A percentile compares a stretch with the other conserved stretches of the same genome.
phyloP scores from a whole-genome alignment of 202 grass and related monocot species.

The Saccharum hybrid region DNA sequence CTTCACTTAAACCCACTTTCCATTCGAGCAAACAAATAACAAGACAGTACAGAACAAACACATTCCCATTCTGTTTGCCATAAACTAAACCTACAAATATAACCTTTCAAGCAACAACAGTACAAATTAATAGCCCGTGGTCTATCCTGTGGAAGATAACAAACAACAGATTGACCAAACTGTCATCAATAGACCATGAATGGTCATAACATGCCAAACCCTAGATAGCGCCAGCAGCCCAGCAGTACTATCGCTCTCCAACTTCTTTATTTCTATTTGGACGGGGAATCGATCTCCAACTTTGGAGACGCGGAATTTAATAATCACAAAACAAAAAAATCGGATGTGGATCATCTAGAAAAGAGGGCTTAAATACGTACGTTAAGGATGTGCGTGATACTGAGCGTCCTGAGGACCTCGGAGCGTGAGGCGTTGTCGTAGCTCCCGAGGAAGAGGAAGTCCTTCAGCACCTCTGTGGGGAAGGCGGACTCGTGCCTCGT shows the following conservation, averaged over 20 bases:
- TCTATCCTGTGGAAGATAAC: background rate
- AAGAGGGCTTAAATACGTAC: constrained; percentile 39
- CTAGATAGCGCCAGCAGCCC: background rate
- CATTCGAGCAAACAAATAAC: background rate
- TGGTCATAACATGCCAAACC: background rate
- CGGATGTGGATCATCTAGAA: background rate
- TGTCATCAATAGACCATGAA: background rate
- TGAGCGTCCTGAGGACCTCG: constrained; percentile 68
- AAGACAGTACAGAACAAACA: background rate
- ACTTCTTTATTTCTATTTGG: background rate
- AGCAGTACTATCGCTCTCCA: background rate
- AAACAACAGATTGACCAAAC: background rate
- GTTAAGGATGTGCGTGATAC: constrained; percentile 82
- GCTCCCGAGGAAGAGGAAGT: constrained; percentile 92
- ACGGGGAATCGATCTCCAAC: background rate
- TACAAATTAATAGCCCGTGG: background rate
- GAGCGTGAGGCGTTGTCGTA: constrained; percentile 84
- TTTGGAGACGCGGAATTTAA: background rate
- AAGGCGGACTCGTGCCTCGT: constrained; percentile 60
- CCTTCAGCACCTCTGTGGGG: constrained; percentile 75
- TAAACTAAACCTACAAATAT: constrained; percentile 27
- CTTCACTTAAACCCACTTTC: background rate
- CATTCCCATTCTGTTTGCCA: background rate
- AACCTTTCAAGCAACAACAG: constrained; percentile 13
- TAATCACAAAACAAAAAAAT: background rate